These are phyloP conservation scores for Przewalskia tangutica DNA, from an alignment of 257 asterid genomes.

Conservation along the genomic window DNA sequence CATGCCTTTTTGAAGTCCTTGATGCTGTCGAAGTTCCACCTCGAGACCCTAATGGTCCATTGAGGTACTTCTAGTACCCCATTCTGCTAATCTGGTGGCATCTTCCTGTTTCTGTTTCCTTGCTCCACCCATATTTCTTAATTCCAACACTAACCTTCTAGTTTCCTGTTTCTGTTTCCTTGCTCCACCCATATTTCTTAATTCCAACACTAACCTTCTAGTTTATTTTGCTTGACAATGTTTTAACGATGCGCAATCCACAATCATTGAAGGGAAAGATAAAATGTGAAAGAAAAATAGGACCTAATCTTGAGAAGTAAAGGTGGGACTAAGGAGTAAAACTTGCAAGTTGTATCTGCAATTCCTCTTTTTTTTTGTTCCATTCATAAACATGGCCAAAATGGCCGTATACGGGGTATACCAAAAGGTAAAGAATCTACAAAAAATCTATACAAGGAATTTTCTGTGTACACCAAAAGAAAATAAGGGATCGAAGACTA, in stretches of 20 bases:
- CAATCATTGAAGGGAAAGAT: neutral
- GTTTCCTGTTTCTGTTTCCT: neutral
- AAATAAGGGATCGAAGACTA: too few species aligned
- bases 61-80: constrained; percentile 40
- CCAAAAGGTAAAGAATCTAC: too few species aligned
- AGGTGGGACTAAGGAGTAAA: neutral
- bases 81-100: neutral
- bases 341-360: neutral
- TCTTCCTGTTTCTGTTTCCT: neutral
- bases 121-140: neutral
- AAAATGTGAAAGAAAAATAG: neutral
- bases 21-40: constrained; percentile 38
- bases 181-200: neutral
- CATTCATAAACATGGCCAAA: too few species aligned
- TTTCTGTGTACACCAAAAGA: too few species aligned
- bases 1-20: constrained; percentile 90
- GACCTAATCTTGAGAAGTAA: neutral
- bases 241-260: neutral
- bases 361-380: neutral
- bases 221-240: neutral
- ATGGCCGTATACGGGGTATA: too few species aligned
- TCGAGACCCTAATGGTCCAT: constrained; percentile 93
- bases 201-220: neutral
- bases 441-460: too few species aligned
- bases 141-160: neutral